phyloP scores from a whole-genome alignment of 1,284 basidiomycete genomes.

The Apiotrichum veenhuisii region DNA sequence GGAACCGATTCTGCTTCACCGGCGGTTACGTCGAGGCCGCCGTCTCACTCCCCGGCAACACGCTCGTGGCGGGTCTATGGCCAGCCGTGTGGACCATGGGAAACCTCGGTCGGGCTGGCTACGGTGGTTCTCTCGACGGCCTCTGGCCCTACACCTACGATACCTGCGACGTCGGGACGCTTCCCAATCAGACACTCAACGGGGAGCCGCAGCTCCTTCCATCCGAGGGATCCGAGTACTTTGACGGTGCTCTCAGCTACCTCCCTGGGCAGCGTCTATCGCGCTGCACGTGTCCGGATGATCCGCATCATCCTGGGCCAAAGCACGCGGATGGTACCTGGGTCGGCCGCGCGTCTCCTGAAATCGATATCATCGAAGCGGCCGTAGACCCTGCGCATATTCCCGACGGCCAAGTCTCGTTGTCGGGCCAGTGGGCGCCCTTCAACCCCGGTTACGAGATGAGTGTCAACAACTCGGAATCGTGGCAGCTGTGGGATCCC shows the following conservation, averaged over 20 bases:
- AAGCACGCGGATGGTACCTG: constrained; percentile 57
- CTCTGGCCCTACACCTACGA: constrained; percentile 59
- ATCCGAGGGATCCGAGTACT: no score
- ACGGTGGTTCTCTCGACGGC: constrained; percentile 53
- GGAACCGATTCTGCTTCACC: constrained; percentile 53
- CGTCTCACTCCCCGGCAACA: constrained; percentile 71
- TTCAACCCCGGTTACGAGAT: constrained; percentile 66
- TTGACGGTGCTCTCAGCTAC: constrained; percentile 41
- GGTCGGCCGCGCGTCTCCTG: constrained; percentile 60
- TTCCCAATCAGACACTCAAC: constrained; percentile 55
- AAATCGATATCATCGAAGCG: constrained; percentile 66
- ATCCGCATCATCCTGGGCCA: constrained; percentile 63
- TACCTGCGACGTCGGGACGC: constrained; percentile 76
- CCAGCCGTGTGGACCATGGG: constrained; percentile 88
- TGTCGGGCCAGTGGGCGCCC: constrained; percentile 36
- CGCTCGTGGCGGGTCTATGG: constrained; percentile 58
- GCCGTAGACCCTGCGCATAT: constrained; percentile 44
- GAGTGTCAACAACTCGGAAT: constrained; percentile 52
- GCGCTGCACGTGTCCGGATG: constrained; percentile 54
- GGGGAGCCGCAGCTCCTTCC: constrained; percentile 28
- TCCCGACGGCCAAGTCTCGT: constrained; percentile 24
- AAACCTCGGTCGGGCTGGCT: constrained; percentile 62
- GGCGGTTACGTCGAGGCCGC: constrained; percentile 52
- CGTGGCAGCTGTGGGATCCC: constrained; percentile 35
- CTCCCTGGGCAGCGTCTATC: constrained; percentile 56